phyloP scores from a whole-genome alignment of 805 yeast genomes.

The Candida pini region DNA sequence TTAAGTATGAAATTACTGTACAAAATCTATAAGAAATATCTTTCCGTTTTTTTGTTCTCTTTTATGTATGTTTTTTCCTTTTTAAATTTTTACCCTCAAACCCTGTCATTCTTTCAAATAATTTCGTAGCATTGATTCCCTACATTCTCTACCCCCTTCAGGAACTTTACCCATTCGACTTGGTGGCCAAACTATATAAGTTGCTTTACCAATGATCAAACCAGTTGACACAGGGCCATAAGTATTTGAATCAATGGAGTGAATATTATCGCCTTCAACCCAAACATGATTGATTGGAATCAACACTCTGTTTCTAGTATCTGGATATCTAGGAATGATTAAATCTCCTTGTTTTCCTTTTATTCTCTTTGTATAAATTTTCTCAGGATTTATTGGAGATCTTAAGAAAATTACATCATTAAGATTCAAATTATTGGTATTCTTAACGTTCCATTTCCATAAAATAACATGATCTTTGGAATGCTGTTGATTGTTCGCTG shows the following conservation, averaged over 20 bases:
- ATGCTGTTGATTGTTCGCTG: slow-evolving; percentile 13
- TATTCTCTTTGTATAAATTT: slow-evolving; percentile 72
- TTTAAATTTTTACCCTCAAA: no score
- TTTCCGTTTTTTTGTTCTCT: no score
- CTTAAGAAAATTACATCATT: slow-evolving; percentile 75
- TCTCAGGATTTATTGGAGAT: slow-evolving; percentile 77
- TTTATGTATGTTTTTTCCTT: no score
- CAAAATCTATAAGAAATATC: no score
- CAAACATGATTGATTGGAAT: slow-evolving; percentile 81
- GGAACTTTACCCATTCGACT: slow-evolving; percentile 46
- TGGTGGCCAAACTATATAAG: slow-evolving; percentile 65
- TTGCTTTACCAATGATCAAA: slow-evolving; percentile 71
- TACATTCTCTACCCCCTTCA: slow-evolving; percentile 48
- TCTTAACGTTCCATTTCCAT: slow-evolving; percentile 54
- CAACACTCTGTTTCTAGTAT: slow-evolving; percentile 54
- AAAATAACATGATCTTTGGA: slow-evolving; percentile 60
- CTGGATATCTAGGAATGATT: slow-evolving; percentile 56
- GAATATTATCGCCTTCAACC: slow-evolving; percentile 92
- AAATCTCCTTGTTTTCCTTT: slow-evolving; percentile 71
- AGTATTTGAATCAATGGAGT: slow-evolving; percentile 77
- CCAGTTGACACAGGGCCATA: slow-evolving; percentile 89
- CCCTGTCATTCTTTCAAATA: no score
- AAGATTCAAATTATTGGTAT: slow-evolving; percentile 39
- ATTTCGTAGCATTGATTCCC: slow-evolving; percentile 23
- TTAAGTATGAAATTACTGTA: no score